phyloP scores from a whole-genome alignment of 305 asterid genomes.

The Fraxinus baroniana region DNA sequence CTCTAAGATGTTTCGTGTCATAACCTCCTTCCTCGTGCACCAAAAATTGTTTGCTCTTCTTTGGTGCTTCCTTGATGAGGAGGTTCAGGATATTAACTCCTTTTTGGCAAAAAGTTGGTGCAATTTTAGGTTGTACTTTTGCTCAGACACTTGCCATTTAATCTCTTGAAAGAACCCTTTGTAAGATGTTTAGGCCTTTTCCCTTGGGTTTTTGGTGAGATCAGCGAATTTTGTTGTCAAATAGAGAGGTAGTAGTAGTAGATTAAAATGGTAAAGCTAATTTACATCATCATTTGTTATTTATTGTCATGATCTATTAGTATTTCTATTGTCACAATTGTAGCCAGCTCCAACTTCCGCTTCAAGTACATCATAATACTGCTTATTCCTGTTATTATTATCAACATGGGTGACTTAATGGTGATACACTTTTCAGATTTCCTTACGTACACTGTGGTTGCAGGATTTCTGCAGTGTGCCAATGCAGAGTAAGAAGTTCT shows the following conservation, averaged over 20 bases:
- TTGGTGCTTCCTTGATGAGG: neutral
- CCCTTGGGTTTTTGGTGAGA: neutral
- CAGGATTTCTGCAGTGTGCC: constrained; percentile 34
- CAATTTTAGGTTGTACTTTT: neutral
- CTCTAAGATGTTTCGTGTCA: neutral
- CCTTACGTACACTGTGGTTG: constrained; percentile 20
- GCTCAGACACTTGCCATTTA: neutral
- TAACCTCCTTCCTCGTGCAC: neutral
- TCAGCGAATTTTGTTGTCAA: neutral
- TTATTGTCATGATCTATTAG: neutral
- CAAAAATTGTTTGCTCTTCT: neutral
- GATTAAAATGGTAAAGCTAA: neutral
- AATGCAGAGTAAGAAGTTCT: constrained; percentile 27
- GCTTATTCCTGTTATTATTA: neutral
- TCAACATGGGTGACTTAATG: neutral
- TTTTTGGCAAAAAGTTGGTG: constrained; percentile 1
- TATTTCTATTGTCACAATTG: neutral
- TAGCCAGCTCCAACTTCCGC: neutral
- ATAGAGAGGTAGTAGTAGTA: neutral
- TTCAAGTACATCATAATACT: neutral
- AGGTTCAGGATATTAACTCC: neutral
- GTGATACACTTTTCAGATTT: neutral
- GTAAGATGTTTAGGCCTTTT: neutral
- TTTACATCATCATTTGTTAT: neutral
- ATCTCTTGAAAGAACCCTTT: neutral